Conservation (phyloP, 2,329 filamentous ascomycete species). For the Apiospora saccharicola region DNA sequence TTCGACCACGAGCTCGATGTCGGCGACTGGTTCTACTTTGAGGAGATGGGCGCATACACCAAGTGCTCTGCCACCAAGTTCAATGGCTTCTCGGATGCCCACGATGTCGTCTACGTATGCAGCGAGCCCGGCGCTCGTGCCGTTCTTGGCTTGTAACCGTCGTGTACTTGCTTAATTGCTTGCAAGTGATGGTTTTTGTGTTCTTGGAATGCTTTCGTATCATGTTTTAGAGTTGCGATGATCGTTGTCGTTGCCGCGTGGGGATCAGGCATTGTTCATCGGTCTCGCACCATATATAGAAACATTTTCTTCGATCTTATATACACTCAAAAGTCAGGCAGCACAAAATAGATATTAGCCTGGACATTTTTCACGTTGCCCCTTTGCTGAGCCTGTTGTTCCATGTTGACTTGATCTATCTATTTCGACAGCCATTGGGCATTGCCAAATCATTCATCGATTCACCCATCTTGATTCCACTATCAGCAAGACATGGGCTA, state of each 20-base stretch:
- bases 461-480: not conserved
- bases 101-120: constrained; percentile 93
- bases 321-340: constrained; percentile 3
- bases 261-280: not conserved
- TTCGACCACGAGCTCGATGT: constrained; percentile 83
- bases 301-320: not conserved
- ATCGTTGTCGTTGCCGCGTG: not conserved
- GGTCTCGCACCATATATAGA: constrained; percentile 1
- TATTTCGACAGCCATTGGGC: too few species aligned
- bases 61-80: constrained; percentile 97
- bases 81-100: constrained; percentile 93
- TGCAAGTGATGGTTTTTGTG: not conserved
- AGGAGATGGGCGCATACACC: constrained; percentile 98
- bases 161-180: not conserved
- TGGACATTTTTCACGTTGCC: not conserved
- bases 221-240: not conserved
- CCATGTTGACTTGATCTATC: not conserved
- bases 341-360: constrained; percentile 9
- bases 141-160: constrained; percentile 58
- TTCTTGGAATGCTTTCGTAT: not conserved
- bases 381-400: not conserved
- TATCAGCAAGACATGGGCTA: not conserved
- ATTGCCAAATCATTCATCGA: too few species aligned
- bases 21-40: constrained; percentile 98
- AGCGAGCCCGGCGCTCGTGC: constrained; percentile 89